These are phyloP conservation scores for Pachyrhizus erosus DNA, from an alignment of 306 rosid species.

Conservation along the genomic window DNA sequence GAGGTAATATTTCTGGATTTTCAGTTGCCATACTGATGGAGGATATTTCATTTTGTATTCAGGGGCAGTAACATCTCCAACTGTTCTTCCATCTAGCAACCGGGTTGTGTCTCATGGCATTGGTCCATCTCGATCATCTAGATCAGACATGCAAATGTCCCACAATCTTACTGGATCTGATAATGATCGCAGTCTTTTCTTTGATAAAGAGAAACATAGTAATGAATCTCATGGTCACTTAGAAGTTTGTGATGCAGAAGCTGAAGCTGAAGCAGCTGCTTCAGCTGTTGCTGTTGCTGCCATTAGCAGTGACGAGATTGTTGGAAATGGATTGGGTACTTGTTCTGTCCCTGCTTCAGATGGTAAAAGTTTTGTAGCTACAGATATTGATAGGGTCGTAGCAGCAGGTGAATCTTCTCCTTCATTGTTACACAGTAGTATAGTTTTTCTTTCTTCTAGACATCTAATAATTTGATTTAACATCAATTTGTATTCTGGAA, in stretches of 20 bases:
- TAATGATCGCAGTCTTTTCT: slow-evolving; percentile 71
- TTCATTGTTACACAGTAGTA: neutral
- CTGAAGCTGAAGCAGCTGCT: slow-evolving; percentile 94
- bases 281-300: slow-evolving; percentile 99
- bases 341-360: slow-evolving; percentile 70
- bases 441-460: slow-evolving; percentile 10
- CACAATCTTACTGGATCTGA: slow-evolving; percentile 68
- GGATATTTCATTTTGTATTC: slow-evolving; percentile 33
- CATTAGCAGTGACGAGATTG: slow-evolving; percentile 85
- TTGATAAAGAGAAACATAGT: slow-evolving; percentile 72
- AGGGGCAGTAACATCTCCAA: slow-evolving; percentile 98
- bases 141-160: slow-evolving; percentile 69
- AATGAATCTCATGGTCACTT: slow-evolving; percentile 64
- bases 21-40: slow-evolving; percentile 26
- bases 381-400: slow-evolving; percentile 65
- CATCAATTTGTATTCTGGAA: slow-evolving; percentile 1
- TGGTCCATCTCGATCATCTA: slow-evolving; percentile 68
- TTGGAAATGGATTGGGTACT: slow-evolving; percentile 65
- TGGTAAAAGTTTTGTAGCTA: slow-evolving; percentile 61
- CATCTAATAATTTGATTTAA: neutral
- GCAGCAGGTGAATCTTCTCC: slow-evolving; percentile 58
- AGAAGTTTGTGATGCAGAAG: slow-evolving; percentile 87
- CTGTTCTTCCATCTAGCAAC: slow-evolving; percentile 74
- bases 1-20: slow-evolving; percentile 31
- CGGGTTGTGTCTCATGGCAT: slow-evolving; percentile 69